A percentile compares a stretch with the other conserved stretches of the same genome.
phyloP scores from a whole-genome alignment of 1,139 yeast species.

The Hanseniaspora gamundiae region DNA sequence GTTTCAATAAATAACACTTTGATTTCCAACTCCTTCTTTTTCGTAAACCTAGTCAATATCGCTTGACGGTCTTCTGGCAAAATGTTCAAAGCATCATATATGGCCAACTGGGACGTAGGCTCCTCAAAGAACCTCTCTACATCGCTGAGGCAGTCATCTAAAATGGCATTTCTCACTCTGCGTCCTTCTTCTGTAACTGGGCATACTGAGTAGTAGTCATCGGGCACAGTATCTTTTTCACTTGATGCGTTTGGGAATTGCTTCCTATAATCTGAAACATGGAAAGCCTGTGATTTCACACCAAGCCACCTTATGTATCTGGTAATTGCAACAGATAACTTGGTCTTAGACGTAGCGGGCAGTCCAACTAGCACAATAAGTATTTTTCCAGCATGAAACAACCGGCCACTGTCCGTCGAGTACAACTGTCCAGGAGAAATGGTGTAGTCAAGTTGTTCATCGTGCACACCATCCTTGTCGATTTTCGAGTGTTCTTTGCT shows the following conservation, averaged over 20 bases:
- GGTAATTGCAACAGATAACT: slow-evolving; percentile 80
- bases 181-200: slow-evolving; percentile 44
- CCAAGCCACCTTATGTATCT: slow-evolving; percentile 92
- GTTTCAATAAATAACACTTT: slow-evolving; percentile 84
- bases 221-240: not conserved
- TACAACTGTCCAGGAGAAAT: slow-evolving; percentile 77
- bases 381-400: slow-evolving; percentile 92
- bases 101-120: slow-evolving; percentile 84
- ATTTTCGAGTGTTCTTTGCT: slow-evolving; percentile 6
- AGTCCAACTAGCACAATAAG: slow-evolving; percentile 83
- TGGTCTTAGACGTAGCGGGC: slow-evolving; percentile 95
- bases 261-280: slow-evolving; percentile 85
- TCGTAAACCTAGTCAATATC: slow-evolving; percentile 39
- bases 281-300: slow-evolving; percentile 83
- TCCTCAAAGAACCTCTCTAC: slow-evolving; percentile 54
- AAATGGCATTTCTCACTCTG: slow-evolving; percentile 45
- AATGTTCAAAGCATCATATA: slow-evolving; percentile 92
- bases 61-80: slow-evolving; percentile 52
- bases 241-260: slow-evolving; percentile 14
- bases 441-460: slow-evolving; percentile 25
- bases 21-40: slow-evolving; percentile 37
- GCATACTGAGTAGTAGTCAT: slow-evolving; percentile 25
- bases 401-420: slow-evolving; percentile 77
- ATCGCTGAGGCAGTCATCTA: slow-evolving; percentile 56
- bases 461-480: slow-evolving; percentile 26